Conservation (phyloP, 2,329 filamentous ascomycete species). For the Ceratocystis papillata region DNA sequence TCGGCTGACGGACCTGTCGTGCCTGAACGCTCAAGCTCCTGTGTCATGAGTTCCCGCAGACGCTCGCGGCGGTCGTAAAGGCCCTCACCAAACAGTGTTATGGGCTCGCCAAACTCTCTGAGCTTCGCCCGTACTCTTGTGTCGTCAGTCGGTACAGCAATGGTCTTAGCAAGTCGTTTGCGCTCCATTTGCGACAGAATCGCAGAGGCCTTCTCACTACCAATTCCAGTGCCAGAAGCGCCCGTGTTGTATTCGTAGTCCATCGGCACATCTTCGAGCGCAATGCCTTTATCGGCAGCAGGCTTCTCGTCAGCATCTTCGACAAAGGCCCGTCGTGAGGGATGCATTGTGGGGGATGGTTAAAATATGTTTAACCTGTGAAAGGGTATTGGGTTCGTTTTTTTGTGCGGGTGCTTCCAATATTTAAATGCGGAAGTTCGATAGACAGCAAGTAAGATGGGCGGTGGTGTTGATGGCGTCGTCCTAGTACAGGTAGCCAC, state of each 20-base stretch:
- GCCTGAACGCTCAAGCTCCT: constrained; percentile 48
- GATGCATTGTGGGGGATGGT: constrained; percentile 56
- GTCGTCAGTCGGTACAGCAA: constrained; percentile 91
- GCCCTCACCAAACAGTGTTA: constrained; percentile 89
- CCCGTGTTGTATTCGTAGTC: constrained; percentile 82
- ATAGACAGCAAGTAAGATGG: neutral
- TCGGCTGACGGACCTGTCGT: constrained; percentile 39
- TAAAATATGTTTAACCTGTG: neutral
- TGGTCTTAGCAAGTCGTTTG: constrained; percentile 76
- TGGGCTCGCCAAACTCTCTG: constrained; percentile 79
- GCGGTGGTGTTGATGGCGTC: too few species aligned
- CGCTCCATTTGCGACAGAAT: constrained; percentile 82
- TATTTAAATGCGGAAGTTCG: neutral
- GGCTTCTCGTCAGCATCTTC: constrained; percentile 61
- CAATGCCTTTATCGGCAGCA: constrained; percentile 32
- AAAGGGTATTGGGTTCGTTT: neutral
- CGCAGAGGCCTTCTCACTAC: constrained; percentile 72
- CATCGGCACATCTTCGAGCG: constrained; percentile 43
- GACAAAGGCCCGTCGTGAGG: constrained; percentile 83
- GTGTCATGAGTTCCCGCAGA: constrained; percentile 67
- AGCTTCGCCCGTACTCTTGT: constrained; percentile 68
- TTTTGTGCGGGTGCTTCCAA: neutral
- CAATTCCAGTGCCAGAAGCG: constrained; percentile 51
- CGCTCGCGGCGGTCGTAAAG: constrained; percentile 76
- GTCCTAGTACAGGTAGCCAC: neutral